Base-by-base conservation (phyloP, 2,329 filamentous ascomycete species). In the Alternaria sp. region DNA sequence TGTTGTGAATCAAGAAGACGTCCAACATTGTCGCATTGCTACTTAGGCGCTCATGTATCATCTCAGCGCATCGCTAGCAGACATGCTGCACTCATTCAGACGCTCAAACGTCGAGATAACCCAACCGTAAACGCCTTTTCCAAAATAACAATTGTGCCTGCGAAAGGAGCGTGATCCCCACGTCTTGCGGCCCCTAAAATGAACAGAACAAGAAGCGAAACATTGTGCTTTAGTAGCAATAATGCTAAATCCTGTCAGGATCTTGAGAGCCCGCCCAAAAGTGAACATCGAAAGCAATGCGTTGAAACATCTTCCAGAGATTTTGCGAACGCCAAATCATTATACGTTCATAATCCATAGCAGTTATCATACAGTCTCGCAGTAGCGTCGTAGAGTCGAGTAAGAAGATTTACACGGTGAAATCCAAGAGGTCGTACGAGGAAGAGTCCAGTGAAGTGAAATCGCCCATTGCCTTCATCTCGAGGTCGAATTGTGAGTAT, bases 391-490 rank as follows among this genome's bases (percentile, higher is more conserved):
- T 50, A 36, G 26, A 3, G 50, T 48, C 39, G n/a, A 26, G 21
- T 28, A 37, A 24, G 40, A 51, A 34, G n/a, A 36, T 64, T 62
- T 68, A 75, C 58, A 71, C 62, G 45, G 55, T 68, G 51, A 77
- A 77, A 61, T 77, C 72, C 59, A 77, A 63, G 39, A 77, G 71
- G 49, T 76, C 73, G 59, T 73, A 77, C 11, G 61, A 65, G 29
- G 58, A 62, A 10, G 64, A 63, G 54, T 77, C 74, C 10, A 73
- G 52, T 6, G 68, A 71, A 21, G 71, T 66, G 45, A 74, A 76
- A 11, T 76, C 74, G 45, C 66, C 66, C 70, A 77, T 75, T 1
- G 75, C 75, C 56, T 76, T 75, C 73, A 77, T 75, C 63, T 77
- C 75, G 21, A 77, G 71, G 21, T 77, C 75, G 37, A 76, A 77